Evolutionary conservation across 2,329 filamentous ascomycete species (phyloP).

Genomic region (Nigrospora sphaerica): DNA sequence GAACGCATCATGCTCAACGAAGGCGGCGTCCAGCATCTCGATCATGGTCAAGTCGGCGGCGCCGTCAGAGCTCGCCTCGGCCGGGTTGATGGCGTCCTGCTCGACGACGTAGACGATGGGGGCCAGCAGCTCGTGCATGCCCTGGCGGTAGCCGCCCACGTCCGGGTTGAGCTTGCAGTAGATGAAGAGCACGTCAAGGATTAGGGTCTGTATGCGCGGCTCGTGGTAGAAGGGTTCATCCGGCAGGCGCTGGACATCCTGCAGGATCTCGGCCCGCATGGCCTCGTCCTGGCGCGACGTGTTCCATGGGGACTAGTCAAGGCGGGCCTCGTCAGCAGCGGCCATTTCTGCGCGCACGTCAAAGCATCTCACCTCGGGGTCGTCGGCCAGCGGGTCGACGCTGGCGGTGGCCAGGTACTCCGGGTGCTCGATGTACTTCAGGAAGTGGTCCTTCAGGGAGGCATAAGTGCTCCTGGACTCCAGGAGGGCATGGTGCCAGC

Average conservation of each 20-base stretch:
- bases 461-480: constrained; percentile 70
- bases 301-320: constrained; percentile 78
- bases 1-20: constrained; percentile 87
- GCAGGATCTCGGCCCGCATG: constrained; percentile 79
- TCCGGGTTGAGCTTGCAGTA: constrained; percentile 89
- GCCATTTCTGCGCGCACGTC: too few relatives aligned
- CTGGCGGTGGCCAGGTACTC: constrained; percentile 66
- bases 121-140: constrained; percentile 94
- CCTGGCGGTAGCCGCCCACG: constrained; percentile 86
- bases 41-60: constrained; percentile 47
- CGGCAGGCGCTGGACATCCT: constrained; percentile 90
- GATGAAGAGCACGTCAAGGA: constrained; percentile 86
- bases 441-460: constrained; percentile 63
- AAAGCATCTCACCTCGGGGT: constrained; percentile 41
- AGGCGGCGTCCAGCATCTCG: constrained; percentile 62
- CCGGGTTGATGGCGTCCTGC: constrained; percentile 64
- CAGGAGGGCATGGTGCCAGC: constrained; percentile 62
- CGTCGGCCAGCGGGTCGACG: constrained; percentile 80
- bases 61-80: constrained; percentile 22
- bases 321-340: constrained; percentile 4
- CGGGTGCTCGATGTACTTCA: constrained; percentile 78
- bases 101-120: constrained; percentile 82
- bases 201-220: constrained; percentile 66
- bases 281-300: constrained; percentile 78
- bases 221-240: constrained; percentile 88